Evolutionary conservation across 2,329 filamentous ascomycete species (phyloP).

Genomic region (Fusarium metavorans): DNA sequence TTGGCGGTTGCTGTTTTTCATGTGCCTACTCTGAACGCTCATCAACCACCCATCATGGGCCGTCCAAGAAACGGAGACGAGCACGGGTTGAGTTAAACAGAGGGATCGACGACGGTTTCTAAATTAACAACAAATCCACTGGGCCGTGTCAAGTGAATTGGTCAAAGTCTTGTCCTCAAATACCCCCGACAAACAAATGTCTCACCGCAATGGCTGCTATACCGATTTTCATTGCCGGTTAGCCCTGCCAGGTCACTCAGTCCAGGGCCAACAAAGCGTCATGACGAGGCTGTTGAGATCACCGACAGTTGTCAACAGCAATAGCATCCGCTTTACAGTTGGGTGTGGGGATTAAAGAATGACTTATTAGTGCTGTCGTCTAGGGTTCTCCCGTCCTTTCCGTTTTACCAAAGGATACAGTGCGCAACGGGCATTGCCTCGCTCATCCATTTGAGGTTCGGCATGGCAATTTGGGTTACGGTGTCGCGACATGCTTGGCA

Average conservation of each 20-base stretch:
- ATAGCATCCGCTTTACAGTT: constrained; percentile 14
- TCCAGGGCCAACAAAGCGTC: constrained; percentile 1
- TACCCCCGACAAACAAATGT: background rate
- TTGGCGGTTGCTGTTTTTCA: constrained; percentile 23
- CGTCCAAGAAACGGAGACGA: constrained; percentile 30
- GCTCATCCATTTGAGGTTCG: background rate
- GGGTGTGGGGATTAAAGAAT: constrained; percentile 14
- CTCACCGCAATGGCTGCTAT: background rate
- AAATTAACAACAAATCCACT: constrained; percentile 19
- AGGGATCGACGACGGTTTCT: constrained; percentile 36
- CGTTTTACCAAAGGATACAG: constrained; percentile 9
- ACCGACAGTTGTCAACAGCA: constrained; percentile 14
- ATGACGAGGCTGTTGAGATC: constrained; percentile 28
- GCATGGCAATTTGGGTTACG: background rate
- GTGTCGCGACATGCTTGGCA: background rate
- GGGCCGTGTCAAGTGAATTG: constrained; percentile 14
- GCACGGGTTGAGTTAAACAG: constrained; percentile 28
- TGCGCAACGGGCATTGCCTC: background rate
- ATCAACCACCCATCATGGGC: constrained; percentile 22
- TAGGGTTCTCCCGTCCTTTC: constrained; percentile 2
- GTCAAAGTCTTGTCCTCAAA: background rate
- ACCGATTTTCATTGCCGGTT: background rate
- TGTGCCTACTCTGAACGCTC: constrained; percentile 1
- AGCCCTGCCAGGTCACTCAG: background rate
- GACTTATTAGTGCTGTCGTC: constrained; percentile 4